A percentile compares a stretch with the other conserved stretches of the same genome.
phyloP scores from a whole-genome alignment of 192 early-diverging fungal species.

The Mortierella alpina region DNA sequence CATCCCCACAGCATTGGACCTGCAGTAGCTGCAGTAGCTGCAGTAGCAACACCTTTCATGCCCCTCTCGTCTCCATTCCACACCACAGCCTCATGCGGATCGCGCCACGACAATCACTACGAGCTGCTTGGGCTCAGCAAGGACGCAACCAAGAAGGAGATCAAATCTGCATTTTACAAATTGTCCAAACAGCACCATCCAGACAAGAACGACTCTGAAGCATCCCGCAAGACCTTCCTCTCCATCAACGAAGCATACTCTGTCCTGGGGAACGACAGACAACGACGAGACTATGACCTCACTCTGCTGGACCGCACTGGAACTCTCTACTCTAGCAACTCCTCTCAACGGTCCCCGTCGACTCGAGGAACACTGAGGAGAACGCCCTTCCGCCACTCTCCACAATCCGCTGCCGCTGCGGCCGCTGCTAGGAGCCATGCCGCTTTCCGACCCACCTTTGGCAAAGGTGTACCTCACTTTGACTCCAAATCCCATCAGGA shows the following conservation, averaged over 20 bases:
- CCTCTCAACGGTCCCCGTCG: slow-evolving; percentile 12
- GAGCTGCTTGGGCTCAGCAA: slow-evolving; percentile 55
- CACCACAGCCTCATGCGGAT: not conserved
- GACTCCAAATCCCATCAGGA: slow-evolving; percentile 50
- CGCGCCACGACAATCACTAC: slow-evolving; percentile 46
- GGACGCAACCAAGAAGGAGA: slow-evolving; percentile 62
- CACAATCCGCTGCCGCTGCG: slow-evolving; percentile 40
- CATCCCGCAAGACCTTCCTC: slow-evolving; percentile 77
- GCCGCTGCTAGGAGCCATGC: slow-evolving; percentile 24
- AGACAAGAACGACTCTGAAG: slow-evolving; percentile 78
- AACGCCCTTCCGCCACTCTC: slow-evolving; percentile 45
- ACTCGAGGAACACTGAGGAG: slow-evolving; percentile 28
- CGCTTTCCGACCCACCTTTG: slow-evolving; percentile 8
- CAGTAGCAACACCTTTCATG: not conserved
- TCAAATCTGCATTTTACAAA: slow-evolving; percentile 79
- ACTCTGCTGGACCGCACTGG: slow-evolving; percentile 43
- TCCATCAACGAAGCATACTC: slow-evolving; percentile 91
- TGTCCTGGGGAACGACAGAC: slow-evolving; percentile 75
- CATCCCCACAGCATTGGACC: not conserved
- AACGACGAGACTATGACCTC: slow-evolving; percentile 83
- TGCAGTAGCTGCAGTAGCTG: not conserved
- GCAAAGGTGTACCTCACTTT: slow-evolving; percentile 19
- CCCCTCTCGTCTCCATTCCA: slow-evolving; percentile 5
- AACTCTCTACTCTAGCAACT: slow-evolving; percentile 11
- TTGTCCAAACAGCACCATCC: slow-evolving; percentile 87